Conservation (phyloP, 2,329 filamentous ascomycete genomes). For the Helotiales sp. region DNA sequence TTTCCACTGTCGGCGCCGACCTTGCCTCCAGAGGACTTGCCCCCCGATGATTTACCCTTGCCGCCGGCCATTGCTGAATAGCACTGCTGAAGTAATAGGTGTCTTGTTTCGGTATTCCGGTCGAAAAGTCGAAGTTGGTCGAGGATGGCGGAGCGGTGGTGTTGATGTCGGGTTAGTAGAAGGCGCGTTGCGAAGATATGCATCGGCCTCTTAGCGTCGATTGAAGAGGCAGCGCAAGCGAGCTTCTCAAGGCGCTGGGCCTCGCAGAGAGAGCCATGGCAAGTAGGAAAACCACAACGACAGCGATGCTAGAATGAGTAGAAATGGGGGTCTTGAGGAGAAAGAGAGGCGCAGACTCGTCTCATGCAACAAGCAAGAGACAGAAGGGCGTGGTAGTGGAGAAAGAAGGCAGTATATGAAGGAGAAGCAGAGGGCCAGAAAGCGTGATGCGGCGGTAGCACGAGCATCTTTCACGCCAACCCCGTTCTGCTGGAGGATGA, state of each 20-base stretch:
- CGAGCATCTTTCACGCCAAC: slow-evolving; percentile 25
- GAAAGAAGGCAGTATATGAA: slow-evolving; percentile 14
- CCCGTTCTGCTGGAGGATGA: slow-evolving; percentile 15
- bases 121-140: slow-evolving; percentile 23
- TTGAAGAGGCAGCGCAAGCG: slow-evolving; percentile 20
- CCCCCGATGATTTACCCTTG: slow-evolving; percentile 39
- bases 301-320: not conserved
- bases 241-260: slow-evolving; percentile 10
- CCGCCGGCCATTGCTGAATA: slow-evolving; percentile 35
- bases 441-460: slow-evolving; percentile 11
- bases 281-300: slow-evolving; percentile 15
- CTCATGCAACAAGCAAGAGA: slow-evolving; percentile 4
- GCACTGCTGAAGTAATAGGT: slow-evolving; percentile 4
- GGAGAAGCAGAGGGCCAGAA: not conserved
- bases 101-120: slow-evolving; percentile 7
- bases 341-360: not conserved
- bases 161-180: slow-evolving; percentile 24
- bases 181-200: slow-evolving; percentile 25
- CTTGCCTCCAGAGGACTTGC: slow-evolving; percentile 40
- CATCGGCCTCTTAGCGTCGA: slow-evolving; percentile 15
- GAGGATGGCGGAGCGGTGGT: slow-evolving; percentile 14
- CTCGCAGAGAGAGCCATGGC: slow-evolving; percentile 4
- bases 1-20: slow-evolving; percentile 35
- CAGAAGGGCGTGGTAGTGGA: slow-evolving; percentile 10
- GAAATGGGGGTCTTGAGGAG: slow-evolving; percentile 11